A percentile compares a stretch with the other conserved stretches of the same genome.
These are phyloP conservation scores for Botrytis paeoniae DNA, from an alignment of 2,329 filamentous ascomycete species.

Conservation along the genomic window DNA sequence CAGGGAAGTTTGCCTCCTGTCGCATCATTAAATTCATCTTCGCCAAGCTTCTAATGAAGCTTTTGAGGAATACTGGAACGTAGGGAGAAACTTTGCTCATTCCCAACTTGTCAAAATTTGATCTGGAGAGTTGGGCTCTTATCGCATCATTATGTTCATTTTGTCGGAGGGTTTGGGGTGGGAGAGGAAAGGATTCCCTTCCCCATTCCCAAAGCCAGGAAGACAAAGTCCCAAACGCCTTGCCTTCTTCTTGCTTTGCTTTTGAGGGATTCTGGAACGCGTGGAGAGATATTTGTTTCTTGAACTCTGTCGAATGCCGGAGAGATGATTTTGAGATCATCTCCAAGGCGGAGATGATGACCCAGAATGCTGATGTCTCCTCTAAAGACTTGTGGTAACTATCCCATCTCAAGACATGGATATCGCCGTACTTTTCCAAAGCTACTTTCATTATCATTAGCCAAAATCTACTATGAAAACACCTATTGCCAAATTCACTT, in stretches of 20 bases:
- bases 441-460: slow-evolving; percentile 38
- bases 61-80: neutral
- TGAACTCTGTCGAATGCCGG: slow-evolving; percentile 54
- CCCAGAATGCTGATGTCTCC: slow-evolving; percentile 34
- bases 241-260: slow-evolving; percentile 46
- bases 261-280: slow-evolving; percentile 39
- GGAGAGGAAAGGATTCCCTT: slow-evolving; percentile 45
- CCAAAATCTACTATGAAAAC: slow-evolving; percentile 56
- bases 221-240: slow-evolving; percentile 49
- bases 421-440: slow-evolving; percentile 32
- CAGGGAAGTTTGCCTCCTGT: neutral
- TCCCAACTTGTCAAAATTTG: too few species aligned
- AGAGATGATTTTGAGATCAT: slow-evolving; percentile 47
- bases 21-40: neutral
- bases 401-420: slow-evolving; percentile 53
- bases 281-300: slow-evolving; percentile 45
- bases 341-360: slow-evolving; percentile 9
- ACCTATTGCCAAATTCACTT: slow-evolving; percentile 48
- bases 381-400: slow-evolving; percentile 52
- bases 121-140: too few species aligned
- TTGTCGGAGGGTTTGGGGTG: too few species aligned
- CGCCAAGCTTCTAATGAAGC: neutral
- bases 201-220: slow-evolving; percentile 47
- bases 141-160: too few species aligned
- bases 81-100: too few species aligned